Conservation (phyloP, 768 basidiomycete genomes). For the Rhodotorula kratochvilovae region DNA sequence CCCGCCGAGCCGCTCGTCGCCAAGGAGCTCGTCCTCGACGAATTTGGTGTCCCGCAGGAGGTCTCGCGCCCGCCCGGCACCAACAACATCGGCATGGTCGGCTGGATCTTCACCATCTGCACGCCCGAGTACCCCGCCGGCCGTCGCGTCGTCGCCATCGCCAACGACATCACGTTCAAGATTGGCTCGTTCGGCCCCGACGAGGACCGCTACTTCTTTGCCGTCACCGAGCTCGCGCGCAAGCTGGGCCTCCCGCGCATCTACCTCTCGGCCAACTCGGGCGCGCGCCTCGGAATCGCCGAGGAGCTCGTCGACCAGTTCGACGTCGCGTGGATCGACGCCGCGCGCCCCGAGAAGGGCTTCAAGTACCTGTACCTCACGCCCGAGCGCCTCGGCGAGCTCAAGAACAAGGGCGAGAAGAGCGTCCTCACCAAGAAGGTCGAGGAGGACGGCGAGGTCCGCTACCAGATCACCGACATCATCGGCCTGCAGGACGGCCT, state of each 20-base stretch:
- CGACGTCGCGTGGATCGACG: conserved; percentile 84
- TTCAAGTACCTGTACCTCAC: conserved; percentile 94
- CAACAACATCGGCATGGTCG: conserved; percentile 96
- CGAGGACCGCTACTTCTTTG: conserved; percentile 95
- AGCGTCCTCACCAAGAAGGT: conserved; percentile 78
- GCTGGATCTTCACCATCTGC: conserved; percentile 85
- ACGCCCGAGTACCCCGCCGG: conserved; percentile 91
- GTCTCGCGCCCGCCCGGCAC: conserved; percentile 88
- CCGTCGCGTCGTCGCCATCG: conserved; percentile 78
- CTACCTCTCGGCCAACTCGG: conserved; percentile 98
- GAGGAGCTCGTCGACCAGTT: conserved; percentile 86
- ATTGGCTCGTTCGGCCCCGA: conserved; percentile 95
- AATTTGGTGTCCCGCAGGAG: conserved; percentile 82
- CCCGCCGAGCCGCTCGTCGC: conserved; percentile 78
- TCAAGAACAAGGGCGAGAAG: conserved; percentile 76
- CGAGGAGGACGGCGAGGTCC: conserved; percentile 75
- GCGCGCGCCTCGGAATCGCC: conserved; percentile 90
- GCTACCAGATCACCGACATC: conserved; percentile 91
- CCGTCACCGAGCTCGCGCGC: conserved; percentile 89
- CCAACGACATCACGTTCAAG: conserved; percentile 98
- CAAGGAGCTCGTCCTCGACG: conserved; percentile 87
- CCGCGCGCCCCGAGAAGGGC: conserved; percentile 81
- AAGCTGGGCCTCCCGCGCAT: conserved; percentile 82
- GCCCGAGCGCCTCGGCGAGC: conserved; percentile 78
- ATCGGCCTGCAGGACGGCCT: conserved; percentile 96